Conservation (phyloP, 1,139 yeast genomes). For the Yamadazyma kanchanaburiensis region DNA sequence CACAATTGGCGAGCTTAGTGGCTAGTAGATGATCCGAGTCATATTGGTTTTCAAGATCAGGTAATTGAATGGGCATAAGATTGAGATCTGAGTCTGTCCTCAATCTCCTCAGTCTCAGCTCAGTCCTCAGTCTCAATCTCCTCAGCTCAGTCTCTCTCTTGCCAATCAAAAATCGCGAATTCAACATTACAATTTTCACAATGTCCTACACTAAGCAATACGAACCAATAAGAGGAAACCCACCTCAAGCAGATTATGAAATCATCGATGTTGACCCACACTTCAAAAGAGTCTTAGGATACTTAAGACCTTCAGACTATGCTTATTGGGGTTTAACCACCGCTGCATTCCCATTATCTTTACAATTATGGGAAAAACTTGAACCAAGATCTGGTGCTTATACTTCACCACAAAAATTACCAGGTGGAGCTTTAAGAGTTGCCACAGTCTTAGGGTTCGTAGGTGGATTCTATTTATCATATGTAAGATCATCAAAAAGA, state of each 20-base stretch:
- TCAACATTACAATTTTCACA: conserved; percentile 14
- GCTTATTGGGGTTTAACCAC: conserved; percentile 64
- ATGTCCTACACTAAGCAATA: conserved; percentile 43
- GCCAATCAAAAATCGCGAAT: conserved; percentile 32
- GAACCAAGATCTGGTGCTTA: conserved; percentile 63
- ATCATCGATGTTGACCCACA: conserved; percentile 80
- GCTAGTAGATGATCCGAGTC: conserved; percentile 7
- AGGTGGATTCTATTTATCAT: conserved; percentile 73
- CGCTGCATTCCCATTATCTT: conserved; percentile 60
- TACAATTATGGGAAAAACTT: conserved; percentile 59
- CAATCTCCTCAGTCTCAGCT: not conserved
- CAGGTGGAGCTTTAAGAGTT: conserved; percentile 57
- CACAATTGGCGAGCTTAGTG: conserved; percentile 28
- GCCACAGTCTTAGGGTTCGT: conserved; percentile 59
- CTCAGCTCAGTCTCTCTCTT: conserved; percentile 4
- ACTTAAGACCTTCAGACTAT: conserved; percentile 69
- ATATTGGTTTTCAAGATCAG: conserved; percentile 1
- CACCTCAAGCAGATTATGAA: conserved; percentile 45
- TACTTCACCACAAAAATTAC: conserved; percentile 50
- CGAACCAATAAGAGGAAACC: conserved; percentile 44
- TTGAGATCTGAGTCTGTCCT: not conserved
- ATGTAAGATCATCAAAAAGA: conserved; percentile 62
- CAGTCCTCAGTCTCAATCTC: not conserved
- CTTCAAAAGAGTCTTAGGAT: conserved; percentile 66
- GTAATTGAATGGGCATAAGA: not conserved